A percentile compares a stretch with the other conserved stretches of the same genome.
Conservation (phyloP, 2,329 filamentous ascomycete species). For the Leptographium wingfieldii region DNA sequence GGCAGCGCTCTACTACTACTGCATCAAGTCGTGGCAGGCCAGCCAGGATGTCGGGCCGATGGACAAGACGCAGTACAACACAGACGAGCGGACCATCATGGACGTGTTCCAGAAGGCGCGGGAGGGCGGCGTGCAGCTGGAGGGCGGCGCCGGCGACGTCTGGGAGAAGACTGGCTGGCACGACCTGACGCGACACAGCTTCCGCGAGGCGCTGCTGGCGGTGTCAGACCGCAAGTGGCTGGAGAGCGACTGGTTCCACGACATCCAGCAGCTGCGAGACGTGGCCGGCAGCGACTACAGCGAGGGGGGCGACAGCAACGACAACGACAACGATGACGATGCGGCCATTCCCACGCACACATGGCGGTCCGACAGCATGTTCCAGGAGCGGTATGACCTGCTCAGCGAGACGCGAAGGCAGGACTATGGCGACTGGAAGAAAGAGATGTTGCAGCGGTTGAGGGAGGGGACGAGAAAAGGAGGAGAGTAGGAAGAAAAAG, state of each 20-base stretch:
- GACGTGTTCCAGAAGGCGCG: slow-evolving; percentile 21
- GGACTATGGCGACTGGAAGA: slow-evolving; percentile 55
- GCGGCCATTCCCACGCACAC: slow-evolving; percentile 22
- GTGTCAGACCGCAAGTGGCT: slow-evolving; percentile 47
- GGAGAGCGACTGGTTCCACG: slow-evolving; percentile 49
- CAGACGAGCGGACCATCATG: slow-evolving; percentile 33
- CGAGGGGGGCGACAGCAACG: slow-evolving; percentile 15
- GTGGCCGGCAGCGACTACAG: slow-evolving; percentile 13
- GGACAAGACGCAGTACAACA: slow-evolving; percentile 30
- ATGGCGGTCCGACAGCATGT: slow-evolving; percentile 53
- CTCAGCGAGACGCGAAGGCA: slow-evolving; percentile 49
- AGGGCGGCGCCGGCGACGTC: slow-evolving; percentile 21
- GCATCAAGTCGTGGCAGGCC: slow-evolving; percentile 26
- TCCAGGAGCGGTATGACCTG: slow-evolving; percentile 62
- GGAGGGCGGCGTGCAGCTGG: not conserved
- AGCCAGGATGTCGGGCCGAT: not conserved
- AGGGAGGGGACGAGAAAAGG: not conserved
- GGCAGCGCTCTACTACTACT: slow-evolving; percentile 48
- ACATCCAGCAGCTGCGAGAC: slow-evolving; percentile 41
- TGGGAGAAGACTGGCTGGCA: slow-evolving; percentile 39
- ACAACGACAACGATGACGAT: slow-evolving; percentile 19
- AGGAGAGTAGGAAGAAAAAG: too few species aligned
- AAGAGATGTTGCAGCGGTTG: slow-evolving; percentile 43
- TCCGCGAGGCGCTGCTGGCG: slow-evolving; percentile 48
- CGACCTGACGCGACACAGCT: slow-evolving; percentile 34